These are phyloP conservation scores for Drosera spatulata DNA, from an alignment of 179 eudicot species.

Conservation along the genomic window DNA sequence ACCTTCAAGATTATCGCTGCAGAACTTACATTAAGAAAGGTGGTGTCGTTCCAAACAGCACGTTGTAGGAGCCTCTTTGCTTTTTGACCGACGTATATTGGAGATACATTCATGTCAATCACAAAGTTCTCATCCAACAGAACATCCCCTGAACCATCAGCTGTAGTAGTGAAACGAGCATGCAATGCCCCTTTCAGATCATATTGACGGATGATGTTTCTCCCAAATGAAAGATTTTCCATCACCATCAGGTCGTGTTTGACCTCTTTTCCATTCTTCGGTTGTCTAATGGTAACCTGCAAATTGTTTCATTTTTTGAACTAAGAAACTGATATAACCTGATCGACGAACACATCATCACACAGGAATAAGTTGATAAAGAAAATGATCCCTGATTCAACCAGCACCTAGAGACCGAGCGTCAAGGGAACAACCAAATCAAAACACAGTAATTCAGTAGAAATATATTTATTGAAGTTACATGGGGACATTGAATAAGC, in stretches of 20 bases:
- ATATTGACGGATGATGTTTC: conserved; percentile 54
- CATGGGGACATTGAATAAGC: neutral
- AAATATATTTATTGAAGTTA: too few species aligned
- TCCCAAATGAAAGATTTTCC: conserved; percentile 83
- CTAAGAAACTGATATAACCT: too few species aligned
- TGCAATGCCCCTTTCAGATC: conserved; percentile 94
- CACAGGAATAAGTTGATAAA: too few species aligned
- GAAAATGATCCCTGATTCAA: too few species aligned
- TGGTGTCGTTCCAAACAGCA: conserved; percentile 88
- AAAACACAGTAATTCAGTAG: too few species aligned
- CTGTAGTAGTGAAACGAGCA: conserved; percentile 55
- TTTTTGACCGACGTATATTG: conserved; percentile 58
- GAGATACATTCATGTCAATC: conserved; percentile 78
- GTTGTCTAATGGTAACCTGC: conserved; percentile 56
- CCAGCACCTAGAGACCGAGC: too few species aligned
- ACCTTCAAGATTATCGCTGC: too few species aligned
- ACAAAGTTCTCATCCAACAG: conserved; percentile 89
- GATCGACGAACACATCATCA: too few species aligned
- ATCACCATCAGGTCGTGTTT: conserved; percentile 83
- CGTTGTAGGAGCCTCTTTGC: conserved; percentile 70
- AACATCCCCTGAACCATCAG: conserved; percentile 70
- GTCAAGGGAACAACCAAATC: too few species aligned
- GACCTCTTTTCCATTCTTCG: conserved; percentile 58
- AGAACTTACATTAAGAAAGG: conserved; percentile 37
- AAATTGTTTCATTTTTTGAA: neutral